phyloP scores from a whole-genome alignment of 225 moss, liverwort and hornwort species.

The Asterella californica region DNA sequence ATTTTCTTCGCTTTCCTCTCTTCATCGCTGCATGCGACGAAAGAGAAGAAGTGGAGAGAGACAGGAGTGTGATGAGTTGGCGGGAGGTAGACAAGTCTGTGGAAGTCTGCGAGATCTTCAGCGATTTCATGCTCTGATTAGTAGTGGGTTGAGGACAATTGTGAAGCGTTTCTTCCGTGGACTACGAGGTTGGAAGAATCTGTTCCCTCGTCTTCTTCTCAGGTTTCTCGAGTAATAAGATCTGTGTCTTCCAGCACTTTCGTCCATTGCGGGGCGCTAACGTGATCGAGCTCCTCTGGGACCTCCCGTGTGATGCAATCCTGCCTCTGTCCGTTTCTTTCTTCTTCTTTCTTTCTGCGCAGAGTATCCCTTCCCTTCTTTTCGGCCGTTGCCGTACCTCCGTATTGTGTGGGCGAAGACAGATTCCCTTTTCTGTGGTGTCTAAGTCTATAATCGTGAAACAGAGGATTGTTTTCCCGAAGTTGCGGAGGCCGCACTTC shows the following conservation, averaged over 20 bases:
- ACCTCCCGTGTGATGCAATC: background rate
- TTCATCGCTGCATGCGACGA: slow-evolving; percentile 1
- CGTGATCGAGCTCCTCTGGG: background rate
- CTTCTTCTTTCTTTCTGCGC: background rate
- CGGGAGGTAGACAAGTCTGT: background rate
- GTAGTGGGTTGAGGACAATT: background rate
- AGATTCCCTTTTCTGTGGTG: background rate
- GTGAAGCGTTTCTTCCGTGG: background rate
- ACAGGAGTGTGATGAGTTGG: background rate
- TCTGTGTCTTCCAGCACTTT: background rate
- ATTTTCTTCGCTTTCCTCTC: background rate
- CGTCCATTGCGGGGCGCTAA: background rate
- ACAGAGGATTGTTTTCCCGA: background rate
- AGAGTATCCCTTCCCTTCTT: background rate
- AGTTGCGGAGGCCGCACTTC: background rate
- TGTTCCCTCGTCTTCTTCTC: background rate
- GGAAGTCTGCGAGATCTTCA: background rate
- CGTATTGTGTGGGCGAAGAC: background rate
- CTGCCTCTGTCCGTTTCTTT: background rate
- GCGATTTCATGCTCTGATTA: background rate
- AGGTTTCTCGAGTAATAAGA: background rate
- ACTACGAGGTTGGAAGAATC: background rate
- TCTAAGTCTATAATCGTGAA: background rate
- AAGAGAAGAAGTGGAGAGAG: background rate
- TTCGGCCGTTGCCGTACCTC: background rate